phyloP scores from a whole-genome alignment of 495 filamentous ascomycete genomes.

The Polyplosphaeria fusca region DNA sequence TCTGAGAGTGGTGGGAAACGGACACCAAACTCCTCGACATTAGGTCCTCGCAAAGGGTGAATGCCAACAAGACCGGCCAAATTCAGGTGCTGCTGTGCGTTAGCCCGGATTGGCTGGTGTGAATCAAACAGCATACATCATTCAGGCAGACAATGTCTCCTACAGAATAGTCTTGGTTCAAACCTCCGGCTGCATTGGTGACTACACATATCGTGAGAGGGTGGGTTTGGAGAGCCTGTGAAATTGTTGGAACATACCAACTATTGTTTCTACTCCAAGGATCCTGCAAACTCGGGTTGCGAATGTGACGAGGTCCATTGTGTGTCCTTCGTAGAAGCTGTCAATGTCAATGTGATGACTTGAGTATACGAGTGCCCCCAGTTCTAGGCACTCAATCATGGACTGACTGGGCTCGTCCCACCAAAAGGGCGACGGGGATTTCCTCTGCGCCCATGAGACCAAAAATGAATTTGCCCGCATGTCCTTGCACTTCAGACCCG shows the following conservation, averaged over 20 bases:
- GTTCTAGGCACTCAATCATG: not conserved
- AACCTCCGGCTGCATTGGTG: slow-evolving; percentile 73
- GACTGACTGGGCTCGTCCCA: slow-evolving; percentile 70
- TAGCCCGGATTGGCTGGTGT: not conserved
- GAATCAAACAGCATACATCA: slow-evolving; percentile 50
- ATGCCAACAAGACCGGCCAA: slow-evolving; percentile 65
- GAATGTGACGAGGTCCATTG: slow-evolving; percentile 65
- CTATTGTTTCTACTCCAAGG: slow-evolving; percentile 61
- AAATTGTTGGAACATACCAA: slow-evolving; percentile 46
- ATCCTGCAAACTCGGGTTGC: slow-evolving; percentile 68
- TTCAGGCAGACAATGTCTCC: slow-evolving; percentile 72
- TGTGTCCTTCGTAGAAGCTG: slow-evolving; percentile 77
- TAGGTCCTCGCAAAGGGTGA: slow-evolving; percentile 70
- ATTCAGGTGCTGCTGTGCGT: slow-evolving; percentile 56
- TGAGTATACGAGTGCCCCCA: not conserved
- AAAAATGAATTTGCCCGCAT: slow-evolving; percentile 74
- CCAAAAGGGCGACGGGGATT: slow-evolving; percentile 66
- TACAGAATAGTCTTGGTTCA: slow-evolving; percentile 65
- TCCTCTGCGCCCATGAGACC: slow-evolving; percentile 54
- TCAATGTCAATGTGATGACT: slow-evolving; percentile 12
- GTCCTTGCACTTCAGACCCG: slow-evolving; percentile 54
- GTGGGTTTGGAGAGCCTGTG: not conserved
- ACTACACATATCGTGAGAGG: slow-evolving; percentile 43
- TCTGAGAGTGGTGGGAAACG: slow-evolving; percentile 73
- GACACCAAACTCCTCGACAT: slow-evolving; percentile 63